Base-by-base conservation (phyloP, 495 filamentous ascomycete species). In the Penicillium paxilli region DNA sequence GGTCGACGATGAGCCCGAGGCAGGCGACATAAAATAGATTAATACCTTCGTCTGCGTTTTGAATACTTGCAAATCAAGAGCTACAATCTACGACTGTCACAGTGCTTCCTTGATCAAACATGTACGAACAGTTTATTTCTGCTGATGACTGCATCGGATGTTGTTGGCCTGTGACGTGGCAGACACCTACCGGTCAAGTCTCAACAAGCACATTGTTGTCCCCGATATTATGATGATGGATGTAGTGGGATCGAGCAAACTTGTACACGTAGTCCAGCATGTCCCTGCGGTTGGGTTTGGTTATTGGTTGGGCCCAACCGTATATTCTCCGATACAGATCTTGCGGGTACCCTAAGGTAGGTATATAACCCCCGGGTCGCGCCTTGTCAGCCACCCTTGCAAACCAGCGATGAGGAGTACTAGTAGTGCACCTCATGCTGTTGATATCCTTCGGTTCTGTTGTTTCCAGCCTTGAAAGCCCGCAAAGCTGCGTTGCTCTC, bases 1-100 rank as follows among this genome's bases (percentile, higher is more conserved):
- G 81, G 82, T 87, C 46, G 87, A 92, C 67, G 86, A 84, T 54
- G 86, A 84, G 64, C 77, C 83, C 45, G 91, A 96, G 69, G 84
- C 73, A 80, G 79, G 74, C 55, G 79, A 79, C 51, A 63, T 69
- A 56, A 76, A 75, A 75, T 73, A 75, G 66, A 75, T 50, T 69
- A 72, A 70, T 70, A 59, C 55, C 53, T 65, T 60, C 20, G 54
- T 49, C 54, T 61, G 49, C 61, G 42, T 59, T 64, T 52, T 49
- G 48, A 62, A 41, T 63, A 59, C 55, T 66, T 62, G 57, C 58
- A 67, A 64, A 66, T 59, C 44, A 55, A 57, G 53, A 62, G 30
- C 56, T 58, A 44, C 60, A 49, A 38, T 49, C 48, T 49, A 53
- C 46, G 52, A 49, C 25, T 20, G 24, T 26, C 35, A 38, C 21